Base-by-base conservation (phyloP, 164 flowering plant genomes). In the Akebia trifoliata region DNA sequence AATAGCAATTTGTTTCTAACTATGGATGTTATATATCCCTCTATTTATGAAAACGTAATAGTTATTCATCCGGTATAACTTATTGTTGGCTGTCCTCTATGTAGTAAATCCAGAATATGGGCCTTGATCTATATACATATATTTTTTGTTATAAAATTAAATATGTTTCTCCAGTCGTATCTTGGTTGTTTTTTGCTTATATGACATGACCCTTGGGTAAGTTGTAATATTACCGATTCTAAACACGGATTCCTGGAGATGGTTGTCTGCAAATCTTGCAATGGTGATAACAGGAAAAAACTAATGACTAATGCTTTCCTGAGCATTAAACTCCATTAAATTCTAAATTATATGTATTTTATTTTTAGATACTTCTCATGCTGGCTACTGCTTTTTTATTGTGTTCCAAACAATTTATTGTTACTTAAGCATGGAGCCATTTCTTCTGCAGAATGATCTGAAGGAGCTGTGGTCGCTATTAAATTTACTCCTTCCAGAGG, bases 401-500 rank as follows among this genome's bases (percentile, higher is more conserved):
- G 26, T 18, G 32, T 37, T 17, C 2, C 31, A 39, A 20, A 38
- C 38, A 39, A 17, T 7, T 20, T 25, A 39, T 53, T 34, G 8
- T 22, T 17, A 11, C 9, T 20, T 35, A 4, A 4, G 29, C 8
- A 10, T 17, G 34, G 38, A 8, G 14, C 32, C 15, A 6, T 54
- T 22, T 45, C 40, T 57, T 62, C 37, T 80, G 79, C 91, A 94
- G 99, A 94, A 94, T 73, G 99, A 94, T 74, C 70, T 94, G 70
- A 90, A 94, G 71, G 99, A 94, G 67, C 87, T 94, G 18, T 94
- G 99, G 99, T 94, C 99, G 25, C 83, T 94, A 64, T 56, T 94
- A 48, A 94, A 94, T 76, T 78, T 94, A 38, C 99, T 94, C 18
- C 93, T 90, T 64, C 99, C 99, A 1, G 99, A 94, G 68, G 99